These are phyloP conservation scores for Schizophyllum amplum DNA, from an alignment of 1,284 basidiomycete genomes.

Conservation along the genomic window DNA sequence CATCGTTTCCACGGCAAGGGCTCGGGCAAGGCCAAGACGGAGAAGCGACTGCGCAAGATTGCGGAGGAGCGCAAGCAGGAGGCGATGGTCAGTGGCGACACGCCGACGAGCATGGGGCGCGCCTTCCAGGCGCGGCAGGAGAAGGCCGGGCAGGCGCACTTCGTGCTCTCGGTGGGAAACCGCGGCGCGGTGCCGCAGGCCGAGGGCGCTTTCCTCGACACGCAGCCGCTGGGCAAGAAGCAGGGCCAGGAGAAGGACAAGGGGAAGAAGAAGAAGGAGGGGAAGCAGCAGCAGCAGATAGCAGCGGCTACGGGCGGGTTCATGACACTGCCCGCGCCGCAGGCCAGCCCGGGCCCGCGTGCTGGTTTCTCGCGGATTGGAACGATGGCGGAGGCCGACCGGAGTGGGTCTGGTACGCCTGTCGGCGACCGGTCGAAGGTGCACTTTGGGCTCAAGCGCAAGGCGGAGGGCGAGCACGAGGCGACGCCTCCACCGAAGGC, in stretches of 20 bases:
- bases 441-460: slow-evolving; percentile 69
- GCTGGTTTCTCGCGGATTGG: slow-evolving; percentile 74
- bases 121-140: slow-evolving; percentile 89
- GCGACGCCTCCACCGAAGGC: slow-evolving; percentile 33
- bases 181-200: slow-evolving; percentile 84
- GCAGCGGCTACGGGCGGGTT: slow-evolving; percentile 52
- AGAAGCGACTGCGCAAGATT: slow-evolving; percentile 90
- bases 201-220: slow-evolving; percentile 60
- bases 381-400: slow-evolving; percentile 36
- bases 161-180: slow-evolving; percentile 89
- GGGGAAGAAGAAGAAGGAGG: slow-evolving; percentile 67
- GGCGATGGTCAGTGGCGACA: slow-evolving; percentile 89
- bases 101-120: slow-evolving; percentile 84
- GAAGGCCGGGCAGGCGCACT: slow-evolving; percentile 89
- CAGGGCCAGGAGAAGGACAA: slow-evolving; percentile 75
- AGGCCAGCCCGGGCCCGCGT: slow-evolving; percentile 42
- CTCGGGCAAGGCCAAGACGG: slow-evolving; percentile 88
- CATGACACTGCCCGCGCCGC: slow-evolving; percentile 59
- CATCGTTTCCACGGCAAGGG: slow-evolving; percentile 97
- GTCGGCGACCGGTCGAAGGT: slow-evolving; percentile 62
- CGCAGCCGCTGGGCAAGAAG: slow-evolving; percentile 61
- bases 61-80: slow-evolving; percentile 88
- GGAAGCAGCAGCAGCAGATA: slow-evolving; percentile 38
- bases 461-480: slow-evolving; percentile 53
- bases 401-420: slow-evolving; percentile 43